Percentiles rank a stretch among this genome's conserved stretches.
These are phyloP conservation scores for Tolypocladium guangdongense DNA, from an alignment of 2,329 filamentous ascomycete genomes.

Conservation along the genomic window DNA sequence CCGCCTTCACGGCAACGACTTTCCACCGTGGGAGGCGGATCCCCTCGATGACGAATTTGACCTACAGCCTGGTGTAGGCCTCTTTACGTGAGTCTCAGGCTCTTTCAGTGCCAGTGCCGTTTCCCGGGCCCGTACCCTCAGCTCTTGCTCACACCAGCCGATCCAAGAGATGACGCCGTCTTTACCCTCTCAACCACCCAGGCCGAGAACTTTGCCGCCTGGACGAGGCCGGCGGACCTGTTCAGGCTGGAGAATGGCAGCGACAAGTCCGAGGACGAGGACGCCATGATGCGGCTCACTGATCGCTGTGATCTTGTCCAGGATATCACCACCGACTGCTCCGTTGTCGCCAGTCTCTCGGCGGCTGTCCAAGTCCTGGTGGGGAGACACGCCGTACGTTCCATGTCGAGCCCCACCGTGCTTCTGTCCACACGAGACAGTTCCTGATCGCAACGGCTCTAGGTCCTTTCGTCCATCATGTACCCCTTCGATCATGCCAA, in stretches of 20 bases:
- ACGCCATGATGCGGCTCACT: slow-evolving; percentile 43
- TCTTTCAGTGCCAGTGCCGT: not conserved
- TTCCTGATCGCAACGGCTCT: slow-evolving; percentile 1
- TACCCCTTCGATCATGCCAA: slow-evolving; percentile 59
- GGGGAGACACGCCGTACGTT: slow-evolving; percentile 54
- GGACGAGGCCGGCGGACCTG: slow-evolving; percentile 67
- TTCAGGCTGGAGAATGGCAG: slow-evolving; percentile 19
- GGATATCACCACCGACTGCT: slow-evolving; percentile 92
- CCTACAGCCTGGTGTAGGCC: slow-evolving; percentile 30
- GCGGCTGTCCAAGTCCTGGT: slow-evolving; percentile 62
- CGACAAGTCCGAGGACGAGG: slow-evolving; percentile 20
- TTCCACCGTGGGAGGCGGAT: slow-evolving; percentile 70
- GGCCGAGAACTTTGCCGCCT: slow-evolving; percentile 64
- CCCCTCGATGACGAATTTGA: slow-evolving; percentile 53
- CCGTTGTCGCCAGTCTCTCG: slow-evolving; percentile 90
- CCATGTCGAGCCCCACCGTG: not conserved
- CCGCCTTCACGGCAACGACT: slow-evolving; percentile 69
- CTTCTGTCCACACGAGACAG: not conserved
- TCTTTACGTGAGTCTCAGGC: slow-evolving; percentile 50
- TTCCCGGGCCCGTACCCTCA: not conserved
- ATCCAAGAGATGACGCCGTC: slow-evolving; percentile 51
- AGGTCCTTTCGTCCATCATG: slow-evolving; percentile 63
- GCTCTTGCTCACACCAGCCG: not conserved
- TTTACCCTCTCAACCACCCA: slow-evolving; percentile 69
- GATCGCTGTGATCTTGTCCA: slow-evolving; percentile 75